Evolutionary conservation across 352 stramenopile species (phyloP), one percentile per base, ranked within the genome.

Genomic region (Pythium vanterpoolii): DNA sequence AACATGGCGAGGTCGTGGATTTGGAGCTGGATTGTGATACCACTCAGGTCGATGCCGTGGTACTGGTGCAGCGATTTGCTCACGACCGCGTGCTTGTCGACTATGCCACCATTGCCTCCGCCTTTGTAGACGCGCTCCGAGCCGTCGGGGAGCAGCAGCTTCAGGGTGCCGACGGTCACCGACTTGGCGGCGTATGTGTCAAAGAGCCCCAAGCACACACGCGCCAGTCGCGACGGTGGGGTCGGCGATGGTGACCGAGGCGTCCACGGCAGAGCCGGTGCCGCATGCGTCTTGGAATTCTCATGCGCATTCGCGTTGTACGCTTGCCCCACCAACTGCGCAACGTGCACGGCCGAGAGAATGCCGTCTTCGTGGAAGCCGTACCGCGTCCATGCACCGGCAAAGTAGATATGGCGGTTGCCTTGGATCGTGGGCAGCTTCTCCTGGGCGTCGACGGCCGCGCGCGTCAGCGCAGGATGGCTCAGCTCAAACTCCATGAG

Each of bases 361-460:
- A 68, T 68, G 50, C 84, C 83, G 66, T 96, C 90, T 66, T 97
- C 90, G 61, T 97, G 90, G 68, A 97, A 97, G 11, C 90, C 90
- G 69, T 96, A 95, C 42, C 90, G 87, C 38, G 74, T 74, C 78
- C 84, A 97, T 0, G 88, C 88, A 47, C 88, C 90, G 51, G 72
- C 87, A 69, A 96, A 97, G 76, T 86, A 97, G n/a, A 96, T 62
- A 36, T 79, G 74, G 30, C 89, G 64, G 53, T 79, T 79, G 16
- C 88, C 88, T 51, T 97, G 83, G 44, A 86, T 66, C 28, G 54
- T 59, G 7, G 50, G 57, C 16, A 95, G 67, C 19, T 68, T 33
- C 36, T 80, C 56, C 51, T 91, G 68, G 1, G 80, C 86, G 13
- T 69, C 55, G 11, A 90, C 68, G 18, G 79, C 86, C 16, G 66